Evolutionary conservation across 371 early-diverging fungal genomes (phyloP), one percentile per base, ranked within the genome.

Genomic region (Phascolomyces articulosus): DNA sequence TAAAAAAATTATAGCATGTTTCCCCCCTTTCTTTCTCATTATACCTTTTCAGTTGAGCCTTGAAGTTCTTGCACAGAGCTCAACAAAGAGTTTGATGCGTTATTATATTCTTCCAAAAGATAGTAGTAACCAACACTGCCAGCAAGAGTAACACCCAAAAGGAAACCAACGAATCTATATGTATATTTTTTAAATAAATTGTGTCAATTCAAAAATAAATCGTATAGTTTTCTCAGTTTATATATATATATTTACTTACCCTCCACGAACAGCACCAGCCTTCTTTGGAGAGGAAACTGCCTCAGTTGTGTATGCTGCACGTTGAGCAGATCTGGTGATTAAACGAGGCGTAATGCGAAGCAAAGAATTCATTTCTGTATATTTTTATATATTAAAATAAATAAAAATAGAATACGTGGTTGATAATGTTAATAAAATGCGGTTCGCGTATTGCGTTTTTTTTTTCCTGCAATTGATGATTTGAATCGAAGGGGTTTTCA

Each of bases 71-170:
- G 84, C 18, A 93, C 88, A 9, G 92, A 90, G 70, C 70, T 76
- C 73, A 93, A 73, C 31, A 93, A 77, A 24, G 91, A 74, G 55
- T 71, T 79, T 31, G 93, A 90, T 9, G 92, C 90, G 51, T 77
- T 80, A 58, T 91, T 90, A 70, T 93, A 93, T 75, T 93, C 92
- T 59, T 91, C 93, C 62, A 93, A 76, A 48, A 93, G 79, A 63
- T 92, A 91, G 65, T 88, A 90, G 65, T 91, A 93, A 20, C 93
- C 93, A 28, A 83, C 78, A n/a, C 87, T 85, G 2, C 94, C 91
- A 34, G 94, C 90, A 51, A 84, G 68, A 18, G 91, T 87, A 20
- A 89, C 85, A 21, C 94, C 94, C n/a, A 93, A 71, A 44, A 93
- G 73, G 68, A 93, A 91, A 15, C 94, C 94, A 67, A 93, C 82